phyloP scores from a whole-genome alignment of 78 protist genomes.

The Tieghemostelium lacteum region DNA sequence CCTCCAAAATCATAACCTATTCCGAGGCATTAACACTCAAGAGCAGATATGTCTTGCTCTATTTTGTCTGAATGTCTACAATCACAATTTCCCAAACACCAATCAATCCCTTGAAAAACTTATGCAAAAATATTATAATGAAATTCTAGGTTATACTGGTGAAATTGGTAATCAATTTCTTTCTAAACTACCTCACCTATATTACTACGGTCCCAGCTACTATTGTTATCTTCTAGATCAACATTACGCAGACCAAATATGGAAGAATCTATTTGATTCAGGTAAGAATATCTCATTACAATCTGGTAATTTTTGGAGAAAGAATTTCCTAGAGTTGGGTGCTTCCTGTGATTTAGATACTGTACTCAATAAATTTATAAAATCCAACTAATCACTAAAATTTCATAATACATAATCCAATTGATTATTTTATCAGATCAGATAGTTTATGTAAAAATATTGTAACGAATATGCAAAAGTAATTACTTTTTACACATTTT shows the following conservation, averaged over 20 bases:
- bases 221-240: constrained; percentile 45
- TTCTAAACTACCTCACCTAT: constrained; percentile 18
- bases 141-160: constrained; percentile 20
- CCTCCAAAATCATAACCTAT: not conserved
- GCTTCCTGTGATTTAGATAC: constrained; percentile 7
- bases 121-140: not conserved
- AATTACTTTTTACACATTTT: constrained; percentile 3
- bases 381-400: not conserved
- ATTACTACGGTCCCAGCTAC: constrained; percentile 50
- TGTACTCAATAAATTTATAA: constrained; percentile 23
- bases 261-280: constrained; percentile 18
- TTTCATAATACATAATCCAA: not conserved
- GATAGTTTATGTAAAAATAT: not conserved
- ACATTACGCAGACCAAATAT: constrained; percentile 12
- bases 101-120: not conserved
- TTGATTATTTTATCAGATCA: not conserved
- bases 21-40: constrained; percentile 46
- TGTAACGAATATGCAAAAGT: not conserved
- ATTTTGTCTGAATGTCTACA: not conserved
- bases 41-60: constrained; percentile 35
- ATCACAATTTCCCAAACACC: not conserved
- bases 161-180: not conserved
- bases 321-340: constrained; percentile 56
- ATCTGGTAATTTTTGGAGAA: constrained; percentile 18
- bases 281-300: constrained; percentile 7